phyloP scores from a whole-genome alignment of 1,284 basidiomycete genomes.

The Waitea zeae region DNA sequence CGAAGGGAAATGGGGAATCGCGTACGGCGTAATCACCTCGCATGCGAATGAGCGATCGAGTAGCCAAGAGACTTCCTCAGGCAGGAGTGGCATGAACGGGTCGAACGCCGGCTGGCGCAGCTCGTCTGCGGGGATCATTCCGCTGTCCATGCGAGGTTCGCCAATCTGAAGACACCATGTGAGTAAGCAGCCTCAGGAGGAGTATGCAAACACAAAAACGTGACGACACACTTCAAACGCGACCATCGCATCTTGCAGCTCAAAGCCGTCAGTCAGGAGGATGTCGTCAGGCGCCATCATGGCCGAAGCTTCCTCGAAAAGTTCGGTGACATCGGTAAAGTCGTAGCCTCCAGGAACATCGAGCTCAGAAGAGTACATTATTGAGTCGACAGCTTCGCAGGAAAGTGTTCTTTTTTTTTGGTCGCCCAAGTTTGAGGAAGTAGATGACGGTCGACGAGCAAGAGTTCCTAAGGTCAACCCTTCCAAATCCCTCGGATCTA shows the following conservation, averaged over 20 bases:
- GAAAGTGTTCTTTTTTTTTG: too few species aligned
- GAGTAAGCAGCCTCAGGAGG: constrained; percentile 6
- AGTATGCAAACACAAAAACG: constrained; percentile 4
- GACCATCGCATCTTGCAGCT: constrained; percentile 77
- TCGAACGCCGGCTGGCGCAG: constrained; percentile 34
- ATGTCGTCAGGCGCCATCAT: constrained; percentile 41
- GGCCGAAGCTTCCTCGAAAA: constrained; percentile 36
- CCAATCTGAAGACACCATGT: constrained; percentile 49
- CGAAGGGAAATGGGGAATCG: constrained; percentile 8
- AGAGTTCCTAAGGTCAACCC: too few species aligned
- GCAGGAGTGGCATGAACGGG: constrained; percentile 40
- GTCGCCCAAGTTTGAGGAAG: too few species aligned
- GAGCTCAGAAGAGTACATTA: too few species aligned
- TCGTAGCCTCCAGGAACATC: constrained; percentile 31
- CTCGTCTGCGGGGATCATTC: constrained; percentile 35
- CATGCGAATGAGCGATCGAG: constrained; percentile 66
- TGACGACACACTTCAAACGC: constrained; percentile 52
- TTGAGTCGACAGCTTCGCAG: too few species aligned
- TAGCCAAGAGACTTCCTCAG: constrained; percentile 75
- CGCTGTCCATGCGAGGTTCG: constrained; percentile 80
- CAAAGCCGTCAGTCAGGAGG: constrained; percentile 54
- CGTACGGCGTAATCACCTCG: constrained; percentile 39
- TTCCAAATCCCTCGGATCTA: too few species aligned
- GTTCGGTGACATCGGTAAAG: constrained; percentile 40
- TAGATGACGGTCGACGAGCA: too few species aligned